Evolutionary conservation across 1,284 basidiomycete genomes (phyloP).

Genomic region (Pholiota adiposa): DNA sequence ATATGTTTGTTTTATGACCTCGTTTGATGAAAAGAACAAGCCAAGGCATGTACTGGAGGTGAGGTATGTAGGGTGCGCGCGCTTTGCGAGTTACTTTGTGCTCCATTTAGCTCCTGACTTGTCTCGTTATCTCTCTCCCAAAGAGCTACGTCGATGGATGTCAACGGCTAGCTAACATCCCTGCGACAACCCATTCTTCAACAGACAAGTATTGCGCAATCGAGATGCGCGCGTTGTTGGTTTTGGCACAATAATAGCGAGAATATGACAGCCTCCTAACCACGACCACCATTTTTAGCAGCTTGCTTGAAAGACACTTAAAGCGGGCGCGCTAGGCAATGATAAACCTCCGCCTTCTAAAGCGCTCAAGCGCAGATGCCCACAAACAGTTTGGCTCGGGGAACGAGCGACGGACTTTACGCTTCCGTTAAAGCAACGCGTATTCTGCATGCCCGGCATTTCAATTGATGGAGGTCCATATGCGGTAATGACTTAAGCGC

Average conservation of each 20-base stretch:
- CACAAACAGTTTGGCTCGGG: not conserved
- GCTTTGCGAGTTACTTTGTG: not conserved
- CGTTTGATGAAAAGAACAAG: not conserved
- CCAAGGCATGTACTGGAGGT: not conserved
- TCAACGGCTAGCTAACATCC: not conserved
- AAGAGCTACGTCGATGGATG: not conserved
- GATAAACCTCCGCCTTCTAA: not conserved
- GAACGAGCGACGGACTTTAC: not conserved
- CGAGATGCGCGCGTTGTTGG: not conserved
- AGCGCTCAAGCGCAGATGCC: not conserved
- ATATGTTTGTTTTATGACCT: not conserved
- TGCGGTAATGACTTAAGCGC: not conserved
- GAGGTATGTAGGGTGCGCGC: not conserved
- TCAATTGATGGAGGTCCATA: not conserved
- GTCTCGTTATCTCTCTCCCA: not conserved
- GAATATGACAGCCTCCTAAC: not conserved
- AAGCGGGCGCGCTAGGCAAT: not conserved
- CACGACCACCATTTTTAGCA: not conserved
- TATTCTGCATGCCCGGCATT: not conserved
- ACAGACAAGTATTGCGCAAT: constrained; percentile 1
- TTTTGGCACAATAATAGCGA: not conserved
- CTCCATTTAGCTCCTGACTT: not conserved
- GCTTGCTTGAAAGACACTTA: not conserved
- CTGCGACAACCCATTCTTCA: not conserved
- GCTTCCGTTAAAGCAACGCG: not conserved